Conservation (phyloP, 768 basidiomycete genomes). For the Lactarius sp. region DNA sequence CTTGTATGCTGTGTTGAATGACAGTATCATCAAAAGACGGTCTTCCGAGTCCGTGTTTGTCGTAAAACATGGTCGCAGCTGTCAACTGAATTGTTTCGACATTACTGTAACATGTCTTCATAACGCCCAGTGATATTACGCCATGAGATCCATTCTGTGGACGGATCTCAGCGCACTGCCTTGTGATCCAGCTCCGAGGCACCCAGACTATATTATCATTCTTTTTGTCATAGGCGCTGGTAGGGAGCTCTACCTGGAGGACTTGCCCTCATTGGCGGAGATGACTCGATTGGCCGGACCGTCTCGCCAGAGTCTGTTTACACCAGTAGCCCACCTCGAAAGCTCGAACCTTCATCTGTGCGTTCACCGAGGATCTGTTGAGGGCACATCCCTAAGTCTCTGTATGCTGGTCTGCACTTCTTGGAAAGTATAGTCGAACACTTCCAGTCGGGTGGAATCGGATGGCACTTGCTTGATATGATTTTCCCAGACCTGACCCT, state of each 20-base stretch:
- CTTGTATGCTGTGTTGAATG: background rate
- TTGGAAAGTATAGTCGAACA: background rate
- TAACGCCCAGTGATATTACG: background rate
- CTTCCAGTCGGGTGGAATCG: background rate
- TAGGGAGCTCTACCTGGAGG: background rate
- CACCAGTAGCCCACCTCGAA: background rate
- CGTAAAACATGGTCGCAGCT: background rate
- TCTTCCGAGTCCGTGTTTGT: background rate
- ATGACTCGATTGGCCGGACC: background rate
- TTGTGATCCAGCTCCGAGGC: background rate
- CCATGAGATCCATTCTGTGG: background rate
- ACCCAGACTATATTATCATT: background rate
- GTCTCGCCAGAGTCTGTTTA: too few species aligned
- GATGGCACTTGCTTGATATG: too few species aligned
- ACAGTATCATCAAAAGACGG: background rate
- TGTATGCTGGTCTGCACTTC: background rate
- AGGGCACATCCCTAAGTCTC: background rate
- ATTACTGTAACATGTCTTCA: background rate
- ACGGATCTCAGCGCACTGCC: constrained; percentile 4
- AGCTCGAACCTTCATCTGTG: background rate
- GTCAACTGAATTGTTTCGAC: constrained; percentile 3
- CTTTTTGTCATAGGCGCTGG: background rate
- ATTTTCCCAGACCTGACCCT: background rate
- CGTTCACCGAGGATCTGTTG: background rate
- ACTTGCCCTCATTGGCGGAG: background rate